Conservation (phyloP, 371 early-diverging fungal genomes). For the Haplosporangium sp. region DNA sequence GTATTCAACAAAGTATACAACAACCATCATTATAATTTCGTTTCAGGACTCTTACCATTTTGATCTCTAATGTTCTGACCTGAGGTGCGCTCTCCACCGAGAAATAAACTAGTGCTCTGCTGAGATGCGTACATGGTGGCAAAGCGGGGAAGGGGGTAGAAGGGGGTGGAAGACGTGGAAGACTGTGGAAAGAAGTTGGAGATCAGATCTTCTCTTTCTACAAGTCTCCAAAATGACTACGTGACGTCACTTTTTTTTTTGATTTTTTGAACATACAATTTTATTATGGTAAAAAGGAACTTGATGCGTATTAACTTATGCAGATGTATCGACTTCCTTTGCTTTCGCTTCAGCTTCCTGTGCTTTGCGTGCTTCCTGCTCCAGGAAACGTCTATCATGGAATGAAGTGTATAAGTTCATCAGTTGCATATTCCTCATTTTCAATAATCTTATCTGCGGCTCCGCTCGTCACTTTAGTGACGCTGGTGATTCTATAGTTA, state of each 20-base stretch:
- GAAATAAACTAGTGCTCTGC: constrained; percentile 65
- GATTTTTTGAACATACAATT: neutral
- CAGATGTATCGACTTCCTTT: constrained; percentile 30
- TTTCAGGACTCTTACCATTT: constrained; percentile 82
- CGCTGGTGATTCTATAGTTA: no score
- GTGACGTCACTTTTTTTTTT: neutral
- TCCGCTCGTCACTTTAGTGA: no score
- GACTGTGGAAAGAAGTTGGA: neutral
- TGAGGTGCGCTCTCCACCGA: constrained; percentile 93
- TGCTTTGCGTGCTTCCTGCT: constrained; percentile 44
- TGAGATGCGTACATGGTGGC: constrained; percentile 50
- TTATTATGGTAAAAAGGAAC: constrained; percentile 1
- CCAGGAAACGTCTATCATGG: constrained; percentile 35
- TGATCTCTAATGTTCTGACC: constrained; percentile 95
- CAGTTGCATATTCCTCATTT: neutral
- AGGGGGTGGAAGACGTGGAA: neutral
- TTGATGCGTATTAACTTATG: constrained; percentile 7
- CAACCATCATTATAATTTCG: neutral
- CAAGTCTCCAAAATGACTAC: neutral
- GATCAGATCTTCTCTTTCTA: neutral
- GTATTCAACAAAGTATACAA: neutral
- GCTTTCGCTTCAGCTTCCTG: constrained; percentile 28
- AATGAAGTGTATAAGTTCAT: neutral
- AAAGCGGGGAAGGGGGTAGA: neutral
- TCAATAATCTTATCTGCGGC: no score